A percentile compares a stretch with the other conserved stretches of the same genome.
Evolutionary conservation across 495 filamentous ascomycete genomes (phyloP).

Genomic region (Tuber borchii): DNA sequence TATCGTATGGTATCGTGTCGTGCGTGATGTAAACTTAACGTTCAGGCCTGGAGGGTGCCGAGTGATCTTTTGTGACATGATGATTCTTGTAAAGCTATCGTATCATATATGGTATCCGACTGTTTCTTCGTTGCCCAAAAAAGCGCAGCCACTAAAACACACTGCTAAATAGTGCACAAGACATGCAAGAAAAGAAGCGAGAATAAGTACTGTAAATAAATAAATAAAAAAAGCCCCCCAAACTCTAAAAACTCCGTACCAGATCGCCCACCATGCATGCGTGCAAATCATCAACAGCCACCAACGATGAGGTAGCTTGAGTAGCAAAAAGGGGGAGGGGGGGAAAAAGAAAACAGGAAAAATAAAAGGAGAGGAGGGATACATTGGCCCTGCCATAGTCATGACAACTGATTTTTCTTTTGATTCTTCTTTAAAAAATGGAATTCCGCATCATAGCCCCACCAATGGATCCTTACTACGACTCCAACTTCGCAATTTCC

Average conservation of each 20-base stretch:
- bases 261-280: neutral
- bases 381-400: neutral
- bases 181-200: neutral
- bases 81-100: neutral
- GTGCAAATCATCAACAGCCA: neutral
- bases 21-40: neutral
- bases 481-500: slow-evolving; percentile 53
- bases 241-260: neutral
- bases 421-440: neutral
- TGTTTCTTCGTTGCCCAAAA: no score
- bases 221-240: neutral
- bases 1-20: no score
- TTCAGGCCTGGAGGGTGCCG: neutral
- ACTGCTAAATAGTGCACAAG: neutral
- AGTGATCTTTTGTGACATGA: neutral
- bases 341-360: neutral
- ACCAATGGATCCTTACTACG: neutral
- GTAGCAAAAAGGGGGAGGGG: neutral
- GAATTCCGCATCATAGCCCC: neutral
- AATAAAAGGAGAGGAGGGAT: neutral
- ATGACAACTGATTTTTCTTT: neutral
- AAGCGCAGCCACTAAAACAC: slow-evolving; percentile 1
- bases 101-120: neutral
- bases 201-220: neutral
- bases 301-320: neutral